phyloP scores from a whole-genome alignment of 1,284 basidiomycete genomes.

The Flammula alnicola region DNA sequence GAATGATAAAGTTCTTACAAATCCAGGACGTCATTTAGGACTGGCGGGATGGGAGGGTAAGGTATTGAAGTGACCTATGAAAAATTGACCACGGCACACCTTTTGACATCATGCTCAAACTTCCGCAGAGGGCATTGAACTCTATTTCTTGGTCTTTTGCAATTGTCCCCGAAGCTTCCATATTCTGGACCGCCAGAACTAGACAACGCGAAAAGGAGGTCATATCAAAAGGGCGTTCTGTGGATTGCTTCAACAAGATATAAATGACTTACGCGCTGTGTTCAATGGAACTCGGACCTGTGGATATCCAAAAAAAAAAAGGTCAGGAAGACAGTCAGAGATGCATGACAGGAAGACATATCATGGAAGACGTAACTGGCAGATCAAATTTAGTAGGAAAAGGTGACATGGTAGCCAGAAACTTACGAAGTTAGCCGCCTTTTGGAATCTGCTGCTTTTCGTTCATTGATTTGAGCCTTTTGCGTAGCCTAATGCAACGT shows the following conservation, averaged over 20 bases:
- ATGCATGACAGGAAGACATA: slow-evolving; percentile 39
- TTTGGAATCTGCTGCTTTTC: slow-evolving; percentile 79
- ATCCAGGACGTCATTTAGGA: slow-evolving; percentile 87
- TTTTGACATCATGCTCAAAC: slow-evolving; percentile 90
- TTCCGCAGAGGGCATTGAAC: slow-evolving; percentile 81
- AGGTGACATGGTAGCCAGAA: background rate
- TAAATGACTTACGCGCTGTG: slow-evolving; percentile 69
- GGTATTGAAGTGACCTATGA: too few species aligned
- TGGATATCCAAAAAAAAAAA: slow-evolving; percentile 36
- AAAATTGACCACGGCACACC: too few species aligned
- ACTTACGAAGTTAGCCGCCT: slow-evolving; percentile 77
- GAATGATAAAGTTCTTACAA: slow-evolving; percentile 55
- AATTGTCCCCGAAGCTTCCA: slow-evolving; percentile 74
- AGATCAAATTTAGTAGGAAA: slow-evolving; percentile 23
- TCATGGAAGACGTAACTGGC: slow-evolving; percentile 78
- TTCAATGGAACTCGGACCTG: slow-evolving; percentile 92
- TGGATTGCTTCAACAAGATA: too few species aligned
- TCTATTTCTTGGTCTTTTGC: slow-evolving; percentile 75
- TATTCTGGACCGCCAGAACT: slow-evolving; percentile 90
- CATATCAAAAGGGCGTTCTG: too few species aligned
- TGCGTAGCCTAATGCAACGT: slow-evolving; percentile 61
- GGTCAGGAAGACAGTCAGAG: slow-evolving; percentile 11
- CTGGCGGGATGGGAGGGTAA: slow-evolving; percentile 42
- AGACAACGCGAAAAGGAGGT: background rate
- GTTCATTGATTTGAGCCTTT: slow-evolving; percentile 84